Evolutionary conservation across 2,329 filamentous ascomycete genomes (phyloP), one percentile per base, ranked within the genome.

Genomic region (Helotiales sp.): DNA sequence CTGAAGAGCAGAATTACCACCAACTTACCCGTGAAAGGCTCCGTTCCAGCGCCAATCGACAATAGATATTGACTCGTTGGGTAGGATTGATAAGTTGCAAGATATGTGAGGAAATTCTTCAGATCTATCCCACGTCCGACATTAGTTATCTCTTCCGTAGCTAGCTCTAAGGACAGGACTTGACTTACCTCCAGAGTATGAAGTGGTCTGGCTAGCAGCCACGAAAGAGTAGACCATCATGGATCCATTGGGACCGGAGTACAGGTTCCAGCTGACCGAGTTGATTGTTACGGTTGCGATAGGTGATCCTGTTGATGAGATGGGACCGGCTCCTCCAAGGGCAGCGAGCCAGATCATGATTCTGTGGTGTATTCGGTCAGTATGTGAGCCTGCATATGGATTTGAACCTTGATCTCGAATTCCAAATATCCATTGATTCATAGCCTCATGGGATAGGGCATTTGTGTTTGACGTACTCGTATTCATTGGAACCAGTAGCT

Each of bases 331-430:
- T 52, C 79, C 79, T 27, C 80, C 82, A 46, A 84, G 72, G 38
- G 80, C 80, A 3, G 29, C 78, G 29, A 83, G 73, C 84, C 85
- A 88, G 63, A 88, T 78, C 85, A 87, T 87, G 65, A 87, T 74
- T 71, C n/a, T n/a, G n/a, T n/a, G n/a, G n/a, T n/a, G n/a, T n/a
- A n/a, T n/a, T n/a, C n/a, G n/a, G n/a, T n/a, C n/a, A n/a, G n/a
- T n/a, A n/a, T n/a, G n/a, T n/a, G n/a, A n/a, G n/a, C n/a, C n/a
- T n/a, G n/a, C n/a, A n/a, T n/a, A n/a, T n/a, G n/a, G n/a, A n/a
- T n/a, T n/a, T n/a, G n/a, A n/a, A n/a, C n/a, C n/a, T n/a, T n/a
- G n/a, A n/a, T n/a, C n/a, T n/a, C n/a, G n/a, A n/a, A n/a, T n/a
- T n/a, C n/a, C n/a, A n/a, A n/a, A n/a, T n/a, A n/a, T n/a, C n/a